Evolutionary conservation across 2,329 filamentous ascomycete genomes (phyloP).

Genomic region (Scorias spongiosa): DNA sequence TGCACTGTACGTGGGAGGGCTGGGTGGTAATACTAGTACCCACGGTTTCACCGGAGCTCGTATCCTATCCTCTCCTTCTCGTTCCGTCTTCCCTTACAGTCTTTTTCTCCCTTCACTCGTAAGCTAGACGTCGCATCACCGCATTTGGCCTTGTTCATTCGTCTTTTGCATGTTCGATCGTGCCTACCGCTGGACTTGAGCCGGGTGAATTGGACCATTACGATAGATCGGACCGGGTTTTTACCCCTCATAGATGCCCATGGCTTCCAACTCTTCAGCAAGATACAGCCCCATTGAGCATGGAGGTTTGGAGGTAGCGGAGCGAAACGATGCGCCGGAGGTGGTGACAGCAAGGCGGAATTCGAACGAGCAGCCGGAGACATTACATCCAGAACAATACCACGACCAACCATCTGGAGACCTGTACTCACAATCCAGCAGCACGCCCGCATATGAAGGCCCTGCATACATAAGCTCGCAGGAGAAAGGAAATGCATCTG

Average conservation of each 20-base stretch:
- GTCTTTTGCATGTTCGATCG: too few species aligned
- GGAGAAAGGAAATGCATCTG: neutral
- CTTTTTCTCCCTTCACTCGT: too few species aligned
- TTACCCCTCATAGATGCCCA: neutral
- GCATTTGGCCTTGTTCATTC: too few species aligned
- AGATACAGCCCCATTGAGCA: slow-evolving; percentile 5
- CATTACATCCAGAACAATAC: slow-evolving; percentile 2
- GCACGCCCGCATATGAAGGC: neutral
- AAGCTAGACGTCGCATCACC: too few species aligned
- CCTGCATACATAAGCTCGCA: slow-evolving; percentile 1
- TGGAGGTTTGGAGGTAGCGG: slow-evolving; percentile 2
- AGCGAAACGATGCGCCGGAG: slow-evolving; percentile 1
- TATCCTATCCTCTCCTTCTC: too few species aligned
- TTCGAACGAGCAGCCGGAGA: slow-evolving; percentile 2
- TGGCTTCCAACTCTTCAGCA: neutral
- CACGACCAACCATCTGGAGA: neutral
- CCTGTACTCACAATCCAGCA: neutral
- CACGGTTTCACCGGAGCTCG: too few species aligned
- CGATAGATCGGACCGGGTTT: too few species aligned
- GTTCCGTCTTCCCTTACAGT: too few species aligned
- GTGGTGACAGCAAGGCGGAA: slow-evolving; percentile 1
- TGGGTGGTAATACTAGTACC: too few species aligned
- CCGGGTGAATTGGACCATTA: too few species aligned
- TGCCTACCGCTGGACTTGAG: too few species aligned
- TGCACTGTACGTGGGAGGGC: too few species aligned